Conservation (phyloP, 805 yeast species). For the Starmerella khaoyaiensis region DNA sequence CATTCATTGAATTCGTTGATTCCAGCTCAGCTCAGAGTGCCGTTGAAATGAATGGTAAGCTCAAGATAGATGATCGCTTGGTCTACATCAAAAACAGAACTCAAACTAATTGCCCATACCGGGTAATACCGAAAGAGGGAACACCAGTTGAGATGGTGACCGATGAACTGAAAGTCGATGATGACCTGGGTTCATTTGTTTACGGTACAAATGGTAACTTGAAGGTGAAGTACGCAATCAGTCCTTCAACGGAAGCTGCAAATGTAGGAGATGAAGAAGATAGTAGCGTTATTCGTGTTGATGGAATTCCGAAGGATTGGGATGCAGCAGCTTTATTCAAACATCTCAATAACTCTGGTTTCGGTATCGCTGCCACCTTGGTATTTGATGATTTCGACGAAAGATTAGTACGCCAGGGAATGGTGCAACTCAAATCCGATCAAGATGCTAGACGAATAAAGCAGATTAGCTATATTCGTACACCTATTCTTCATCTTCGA, state of each 20-base stretch:
- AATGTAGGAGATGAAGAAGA: neutral
- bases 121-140: too few relatives aligned
- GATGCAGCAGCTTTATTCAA: slow-evolving; percentile 10
- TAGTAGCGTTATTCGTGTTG: slow-evolving; percentile 17
- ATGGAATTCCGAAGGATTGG: slow-evolving; percentile 16
- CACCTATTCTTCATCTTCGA: slow-evolving; percentile 3
- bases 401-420: slow-evolving; percentile 10
- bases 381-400: slow-evolving; percentile 17
- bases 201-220: too few relatives aligned
- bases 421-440: slow-evolving; percentile 7
- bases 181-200: too few relatives aligned
- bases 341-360: slow-evolving; percentile 2
- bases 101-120: too few relatives aligned
- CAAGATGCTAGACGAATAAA: slow-evolving; percentile 1
- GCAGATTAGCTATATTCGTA: neutral
- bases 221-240: too few relatives aligned
- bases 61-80: too few relatives aligned
- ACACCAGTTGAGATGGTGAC: too few relatives aligned
- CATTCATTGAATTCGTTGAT: slow-evolving; percentile 2
- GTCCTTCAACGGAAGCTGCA: too few relatives aligned
- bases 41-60: too few relatives aligned
- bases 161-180: too few relatives aligned
- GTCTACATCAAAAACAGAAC: too few relatives aligned
- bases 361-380: slow-evolving; percentile 8
- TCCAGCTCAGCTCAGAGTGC: too few relatives aligned